These are phyloP conservation scores for Podaxis sp. DNA, from an alignment of 768 basidiomycete genomes.

Conservation along the genomic window DNA sequence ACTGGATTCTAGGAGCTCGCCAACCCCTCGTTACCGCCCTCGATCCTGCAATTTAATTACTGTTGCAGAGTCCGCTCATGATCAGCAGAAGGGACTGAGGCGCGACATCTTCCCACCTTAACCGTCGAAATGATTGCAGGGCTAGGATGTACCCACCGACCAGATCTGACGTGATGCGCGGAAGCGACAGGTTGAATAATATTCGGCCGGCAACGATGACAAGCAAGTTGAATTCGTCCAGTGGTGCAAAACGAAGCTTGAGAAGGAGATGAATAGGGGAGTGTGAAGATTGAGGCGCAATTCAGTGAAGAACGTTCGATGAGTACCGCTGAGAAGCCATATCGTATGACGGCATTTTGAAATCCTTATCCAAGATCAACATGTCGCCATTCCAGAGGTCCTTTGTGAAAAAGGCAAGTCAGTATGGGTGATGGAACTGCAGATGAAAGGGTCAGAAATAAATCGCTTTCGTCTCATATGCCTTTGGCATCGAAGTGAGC, in stretches of 20 bases:
- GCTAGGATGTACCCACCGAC: background rate
- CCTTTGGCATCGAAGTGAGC: slow-evolving; percentile 62
- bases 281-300: background rate
- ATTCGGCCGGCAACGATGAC: background rate
- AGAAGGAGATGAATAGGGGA: background rate
- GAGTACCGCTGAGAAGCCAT: background rate
- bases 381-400: background rate
- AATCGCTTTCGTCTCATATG: slow-evolving; percentile 53
- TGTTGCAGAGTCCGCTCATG: background rate
- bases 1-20: background rate
- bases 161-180: background rate
- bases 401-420: background rate
- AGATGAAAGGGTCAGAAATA: slow-evolving; percentile 33
- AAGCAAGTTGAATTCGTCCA: no score
- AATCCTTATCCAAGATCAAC: background rate
- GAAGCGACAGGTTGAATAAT: background rate
- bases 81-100: background rate
- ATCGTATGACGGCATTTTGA: background rate
- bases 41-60: background rate
- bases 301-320: background rate
- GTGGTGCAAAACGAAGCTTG: background rate
- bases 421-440: background rate
- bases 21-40: background rate
- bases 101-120: background rate
- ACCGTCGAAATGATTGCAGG: background rate